Conservation (phyloP, 345 rosid genomes). For the Brassica carinata region DNA sequence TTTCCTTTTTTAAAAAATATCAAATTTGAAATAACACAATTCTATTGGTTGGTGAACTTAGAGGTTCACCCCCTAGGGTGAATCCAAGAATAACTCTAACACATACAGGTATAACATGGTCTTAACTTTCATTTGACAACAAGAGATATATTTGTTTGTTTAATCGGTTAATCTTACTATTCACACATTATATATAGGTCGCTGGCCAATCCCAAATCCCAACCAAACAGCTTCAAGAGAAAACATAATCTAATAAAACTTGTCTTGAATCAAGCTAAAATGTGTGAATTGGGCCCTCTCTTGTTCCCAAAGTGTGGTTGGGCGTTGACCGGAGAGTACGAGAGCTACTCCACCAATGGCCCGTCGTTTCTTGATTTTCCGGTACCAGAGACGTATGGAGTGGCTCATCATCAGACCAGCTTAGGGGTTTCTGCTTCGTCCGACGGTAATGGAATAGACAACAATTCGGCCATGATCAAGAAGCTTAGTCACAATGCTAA, state of each 20-base stretch:
- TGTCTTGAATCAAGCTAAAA: neutral
- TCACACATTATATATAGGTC: neutral
- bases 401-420: slow-evolving; percentile 1
- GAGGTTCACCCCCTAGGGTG: no score
- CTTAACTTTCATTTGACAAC: neutral
- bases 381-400: neutral
- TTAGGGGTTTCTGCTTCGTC: neutral
- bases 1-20: no score
- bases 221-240: neutral
- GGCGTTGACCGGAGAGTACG: neutral
- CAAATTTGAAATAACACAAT: no score
- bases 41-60: no score
- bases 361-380: neutral
- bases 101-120: neutral
- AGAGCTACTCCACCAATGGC: neutral
- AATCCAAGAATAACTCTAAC: no score
- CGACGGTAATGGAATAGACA: neutral
- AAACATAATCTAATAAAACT: neutral
- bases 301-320: neutral
- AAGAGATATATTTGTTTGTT: neutral
- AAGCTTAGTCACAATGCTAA: slow-evolving; percentile 1
- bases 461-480: neutral
- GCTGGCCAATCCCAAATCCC: neutral
- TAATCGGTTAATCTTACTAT: neutral
- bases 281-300: neutral